Base-by-base conservation (phyloP, 805 yeast genomes). In the Hermanozyma aechmeae region DNA sequence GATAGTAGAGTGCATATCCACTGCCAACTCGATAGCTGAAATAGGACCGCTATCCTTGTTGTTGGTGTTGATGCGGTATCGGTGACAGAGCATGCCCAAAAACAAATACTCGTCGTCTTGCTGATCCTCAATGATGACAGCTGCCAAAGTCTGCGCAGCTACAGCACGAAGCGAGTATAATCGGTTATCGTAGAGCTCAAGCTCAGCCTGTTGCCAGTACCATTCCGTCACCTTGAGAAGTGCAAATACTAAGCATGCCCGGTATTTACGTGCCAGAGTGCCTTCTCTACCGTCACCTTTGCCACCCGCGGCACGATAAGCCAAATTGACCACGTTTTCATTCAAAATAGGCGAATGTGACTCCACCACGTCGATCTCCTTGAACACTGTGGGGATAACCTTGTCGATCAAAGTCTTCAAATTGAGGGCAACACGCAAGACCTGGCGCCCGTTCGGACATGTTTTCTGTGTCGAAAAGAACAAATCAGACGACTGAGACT, bases 11-110 rank as follows among this genome's bases (percentile, higher is more conserved):
- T 85, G 95, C 71, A 76, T 72, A 47, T 85, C 95, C 16, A 82
- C 85, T 0, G 95, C 94, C 44, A 84, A 52, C 49, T 85, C 96
- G 38, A 85, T 56, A 0, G 86, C 94, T 53, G 73, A 79, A n/a
- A 68, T 55, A 0, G 94, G 89, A 4, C 50, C 62, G 1, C 75
- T 53, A 39, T 79, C 86, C 16, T 49, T 64, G 26, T 73, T 80
- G 40, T 76, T 69, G 27, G 80, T 61, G 38, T 69, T 72, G 39
- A 83, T 75, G 15, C 72, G 60, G 54, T 76, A 85, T 17, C 93
- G 62, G 44, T 77, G 86, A 47, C 89, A 78, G 13, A 85, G 61
- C 77, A 85, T 70, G 16, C 79, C 76, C 42, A 81, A 65, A 46
- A 84, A 81, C 39, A 83, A 56, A 46, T 73, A 74, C 31, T 68